phyloP scores from a whole-genome alignment of 371 early-diverging fungal species.

The Capillidium rhysosporum region DNA sequence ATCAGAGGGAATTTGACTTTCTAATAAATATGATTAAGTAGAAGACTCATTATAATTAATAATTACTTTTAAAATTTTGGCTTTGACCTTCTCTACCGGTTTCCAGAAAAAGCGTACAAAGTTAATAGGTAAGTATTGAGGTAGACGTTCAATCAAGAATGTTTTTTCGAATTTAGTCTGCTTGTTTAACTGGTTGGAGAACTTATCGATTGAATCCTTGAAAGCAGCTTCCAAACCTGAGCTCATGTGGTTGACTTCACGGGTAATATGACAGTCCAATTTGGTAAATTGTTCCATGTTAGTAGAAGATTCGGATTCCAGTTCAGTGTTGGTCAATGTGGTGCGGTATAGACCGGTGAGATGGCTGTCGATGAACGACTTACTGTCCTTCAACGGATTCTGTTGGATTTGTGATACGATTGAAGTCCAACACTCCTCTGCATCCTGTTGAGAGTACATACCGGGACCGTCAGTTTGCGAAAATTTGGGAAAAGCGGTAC shows the following conservation, averaged over 20 bases:
- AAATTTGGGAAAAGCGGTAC: conserved; percentile 71
- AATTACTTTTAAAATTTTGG: conserved; percentile 62
- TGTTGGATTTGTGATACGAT: conserved; percentile 38
- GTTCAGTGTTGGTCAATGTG: conserved; percentile 54
- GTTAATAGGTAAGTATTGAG: conserved; percentile 71
- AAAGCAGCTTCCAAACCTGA: conserved; percentile 36
- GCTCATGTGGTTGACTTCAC: conserved; percentile 42
- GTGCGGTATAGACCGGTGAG: conserved; percentile 60
- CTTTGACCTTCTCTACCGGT: conserved; percentile 52
- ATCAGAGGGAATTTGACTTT: conserved; percentile 86
- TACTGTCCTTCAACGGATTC: conserved; percentile 23
- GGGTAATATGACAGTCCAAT: conserved; percentile 66
- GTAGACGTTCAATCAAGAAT: conserved; percentile 59
- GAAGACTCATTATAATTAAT: background rate
- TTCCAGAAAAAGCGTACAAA: conserved; percentile 97
- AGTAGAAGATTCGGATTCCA: conserved; percentile 41
- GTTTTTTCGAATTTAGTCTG: conserved; percentile 59
- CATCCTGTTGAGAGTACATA: conserved; percentile 84
- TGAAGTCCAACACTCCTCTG: conserved; percentile 91
- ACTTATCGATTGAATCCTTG: conserved; percentile 72
- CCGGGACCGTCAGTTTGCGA: conserved; percentile 47
- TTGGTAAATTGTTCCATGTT: conserved; percentile 52
- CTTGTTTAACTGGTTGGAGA: conserved; percentile 55
- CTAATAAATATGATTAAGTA: conserved; percentile 19
- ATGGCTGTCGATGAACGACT: conserved; percentile 52